Conservation (phyloP, 139 green algal genomes). For the Eudorina sp. region DNA sequence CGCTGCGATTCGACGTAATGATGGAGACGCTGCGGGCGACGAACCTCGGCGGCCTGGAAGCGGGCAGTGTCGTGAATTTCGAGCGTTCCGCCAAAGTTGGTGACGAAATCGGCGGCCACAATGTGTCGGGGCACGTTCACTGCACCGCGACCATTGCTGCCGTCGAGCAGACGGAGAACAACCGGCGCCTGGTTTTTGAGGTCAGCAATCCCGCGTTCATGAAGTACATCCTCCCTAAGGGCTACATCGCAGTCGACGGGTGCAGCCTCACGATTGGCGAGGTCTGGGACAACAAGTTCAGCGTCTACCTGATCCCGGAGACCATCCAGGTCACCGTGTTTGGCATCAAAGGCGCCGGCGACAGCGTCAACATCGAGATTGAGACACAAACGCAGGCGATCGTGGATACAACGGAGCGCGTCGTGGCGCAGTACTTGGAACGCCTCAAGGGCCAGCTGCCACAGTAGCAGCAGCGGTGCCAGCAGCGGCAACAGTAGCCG, state of each 20-base stretch:
- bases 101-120: slow-evolving; percentile 97
- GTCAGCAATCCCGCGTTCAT: slow-evolving; percentile 78
- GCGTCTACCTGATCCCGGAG: slow-evolving; percentile 96
- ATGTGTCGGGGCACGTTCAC: slow-evolving; percentile 93
- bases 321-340: slow-evolving; percentile 89
- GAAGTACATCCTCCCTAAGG: slow-evolving; percentile 97
- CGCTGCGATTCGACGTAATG: slow-evolving; percentile 81
- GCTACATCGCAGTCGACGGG: slow-evolving; percentile 95
- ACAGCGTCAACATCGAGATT: slow-evolving; percentile 92
- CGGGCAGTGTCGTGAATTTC: slow-evolving; percentile 85
- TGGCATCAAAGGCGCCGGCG: slow-evolving; percentile 75
- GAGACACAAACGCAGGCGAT: slow-evolving; percentile 95
- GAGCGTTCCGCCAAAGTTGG: slow-evolving; percentile 87
- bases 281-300: slow-evolving; percentile 76
- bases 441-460: slow-evolving; percentile 12
- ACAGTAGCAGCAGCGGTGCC: background rate
- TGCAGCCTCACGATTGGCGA: slow-evolving; percentile 91
- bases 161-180: slow-evolving; percentile 82
- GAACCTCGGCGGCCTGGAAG: slow-evolving; percentile 83
- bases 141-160: slow-evolving; percentile 70
- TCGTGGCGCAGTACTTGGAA: slow-evolving; percentile 74
- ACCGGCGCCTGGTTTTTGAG: slow-evolving; percentile 81
- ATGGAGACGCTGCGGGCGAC: slow-evolving; percentile 93
- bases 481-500: too few species aligned
- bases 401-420: slow-evolving; percentile 93